Conservation (phyloP, 1,284 basidiomycete species). For the Anthracocystis panici-leucophaei region DNA sequence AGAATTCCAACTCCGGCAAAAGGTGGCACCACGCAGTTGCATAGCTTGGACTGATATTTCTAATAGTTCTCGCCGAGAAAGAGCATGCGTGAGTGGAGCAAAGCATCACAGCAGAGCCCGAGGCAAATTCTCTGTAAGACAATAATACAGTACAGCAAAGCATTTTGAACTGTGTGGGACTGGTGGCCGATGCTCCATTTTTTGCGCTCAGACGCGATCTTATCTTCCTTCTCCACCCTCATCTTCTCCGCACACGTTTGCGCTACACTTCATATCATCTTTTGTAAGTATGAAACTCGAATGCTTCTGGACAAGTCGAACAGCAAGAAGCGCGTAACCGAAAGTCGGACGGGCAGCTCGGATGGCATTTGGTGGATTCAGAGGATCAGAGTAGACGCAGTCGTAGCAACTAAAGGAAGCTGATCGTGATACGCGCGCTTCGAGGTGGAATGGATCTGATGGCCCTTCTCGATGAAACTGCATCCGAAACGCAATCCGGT, state of each 20-base stretch:
- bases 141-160: slow-evolving; percentile 2
- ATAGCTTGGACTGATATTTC: too few relatives aligned
- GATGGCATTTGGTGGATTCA: too few relatives aligned
- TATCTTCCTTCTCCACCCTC: slow-evolving; percentile 18
- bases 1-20: too few relatives aligned
- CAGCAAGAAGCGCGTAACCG: neutral
- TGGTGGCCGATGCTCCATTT: slow-evolving; percentile 9
- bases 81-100: neutral
- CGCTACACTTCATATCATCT: neutral
- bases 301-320: neutral
- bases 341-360: neutral
- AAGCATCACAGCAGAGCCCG: slow-evolving; percentile 4
- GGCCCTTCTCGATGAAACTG: neutral
- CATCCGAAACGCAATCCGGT: too few relatives aligned
- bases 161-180: neutral
- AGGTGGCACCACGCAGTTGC: too few relatives aligned
- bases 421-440: neutral
- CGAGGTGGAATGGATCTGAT: neutral
- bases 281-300: slow-evolving; percentile 4
- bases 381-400: neutral
- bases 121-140: neutral
- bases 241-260: slow-evolving; percentile 8
- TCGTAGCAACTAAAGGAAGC: neutral
- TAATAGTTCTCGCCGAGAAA: neutral
- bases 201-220: slow-evolving; percentile 13